These are phyloP conservation scores for Trametes punicea DNA, from an alignment of 768 basidiomycete species.

Conservation along the genomic window DNA sequence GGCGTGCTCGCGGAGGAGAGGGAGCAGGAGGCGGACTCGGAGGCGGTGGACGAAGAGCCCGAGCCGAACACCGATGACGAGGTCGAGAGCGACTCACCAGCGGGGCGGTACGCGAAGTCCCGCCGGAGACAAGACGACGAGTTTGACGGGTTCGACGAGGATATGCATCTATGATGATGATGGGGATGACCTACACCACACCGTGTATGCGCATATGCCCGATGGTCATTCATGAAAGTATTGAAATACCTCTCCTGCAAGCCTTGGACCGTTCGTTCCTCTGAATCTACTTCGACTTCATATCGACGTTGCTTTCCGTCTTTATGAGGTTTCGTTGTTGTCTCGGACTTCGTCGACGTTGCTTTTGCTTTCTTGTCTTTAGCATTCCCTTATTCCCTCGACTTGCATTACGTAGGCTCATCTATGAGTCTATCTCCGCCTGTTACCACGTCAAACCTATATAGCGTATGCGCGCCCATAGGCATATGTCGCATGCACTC, in stretches of 20 bases:
- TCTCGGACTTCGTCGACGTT: neutral
- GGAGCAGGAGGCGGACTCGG: conserved; percentile 35
- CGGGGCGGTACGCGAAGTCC: conserved; percentile 61
- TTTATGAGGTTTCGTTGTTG: neutral
- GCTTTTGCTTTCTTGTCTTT: neutral
- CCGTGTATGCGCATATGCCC: neutral
- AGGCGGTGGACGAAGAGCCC: conserved; percentile 31
- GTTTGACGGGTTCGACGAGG: conserved; percentile 33
- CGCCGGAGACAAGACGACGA: conserved; percentile 40
- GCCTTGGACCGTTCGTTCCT: no score
- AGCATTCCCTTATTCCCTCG: neutral
- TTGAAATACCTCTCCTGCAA: neutral
- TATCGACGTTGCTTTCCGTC: neutral
- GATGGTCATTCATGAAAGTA: no score
- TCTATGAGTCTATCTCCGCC: neutral
- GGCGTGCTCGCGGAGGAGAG: conserved; percentile 37
- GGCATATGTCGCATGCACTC: neutral
- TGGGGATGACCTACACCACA: neutral
- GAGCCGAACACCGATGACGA: conserved; percentile 69
- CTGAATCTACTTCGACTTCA: neutral
- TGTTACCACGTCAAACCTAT: neutral
- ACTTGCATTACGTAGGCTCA: conserved; percentile 4
- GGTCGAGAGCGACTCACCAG: conserved; percentile 62
- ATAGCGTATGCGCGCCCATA: neutral
- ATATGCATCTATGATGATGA: conserved; percentile 30